These are phyloP conservation scores for Coprinellus aureogranulatus DNA, from an alignment of 768 basidiomycete species.

Conservation along the genomic window DNA sequence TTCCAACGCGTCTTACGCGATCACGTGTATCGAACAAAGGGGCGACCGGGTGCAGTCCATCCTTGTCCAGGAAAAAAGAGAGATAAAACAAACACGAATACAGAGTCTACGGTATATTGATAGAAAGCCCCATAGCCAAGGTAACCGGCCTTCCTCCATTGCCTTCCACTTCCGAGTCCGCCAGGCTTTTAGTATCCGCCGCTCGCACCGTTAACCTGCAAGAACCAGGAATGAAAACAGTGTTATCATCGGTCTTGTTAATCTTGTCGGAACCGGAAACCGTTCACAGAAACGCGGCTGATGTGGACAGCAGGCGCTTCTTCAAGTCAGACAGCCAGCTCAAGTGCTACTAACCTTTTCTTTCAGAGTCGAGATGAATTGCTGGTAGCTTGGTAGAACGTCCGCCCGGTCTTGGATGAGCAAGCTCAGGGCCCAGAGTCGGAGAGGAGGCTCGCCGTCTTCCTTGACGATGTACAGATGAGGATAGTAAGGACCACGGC, in stretches of 20 bases:
- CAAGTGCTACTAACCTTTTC: conserved; percentile 66
- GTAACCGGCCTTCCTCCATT: background rate
- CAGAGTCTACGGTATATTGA: background rate
- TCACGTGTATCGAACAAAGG: no score
- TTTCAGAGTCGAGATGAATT: conserved; percentile 86
- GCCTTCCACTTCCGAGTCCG: no score
- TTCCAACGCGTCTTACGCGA: no score
- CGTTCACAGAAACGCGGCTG: background rate
- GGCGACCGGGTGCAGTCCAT: no score
- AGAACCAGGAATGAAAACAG: conserved; percentile 3
- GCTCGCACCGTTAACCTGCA: conserved; percentile 28
- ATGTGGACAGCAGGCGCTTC: no score
- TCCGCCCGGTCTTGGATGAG: conserved; percentile 97
- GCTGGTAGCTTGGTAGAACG: conserved; percentile 91
- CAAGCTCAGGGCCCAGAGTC: conserved; percentile 92
- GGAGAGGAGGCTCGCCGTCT: conserved; percentile 91
- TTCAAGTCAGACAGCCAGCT: background rate
- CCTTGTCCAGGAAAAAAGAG: no score
- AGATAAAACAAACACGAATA: background rate
- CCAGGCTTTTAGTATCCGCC: conserved; percentile 17
- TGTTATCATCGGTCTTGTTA: conserved; percentile 8
- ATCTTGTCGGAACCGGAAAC: background rate
- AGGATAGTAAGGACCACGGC: conserved; percentile 88
- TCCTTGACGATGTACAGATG: conserved; percentile 97
- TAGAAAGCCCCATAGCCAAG: background rate